Base-by-base conservation (phyloP, 805 yeast species). In the Candida hungchunana region DNA sequence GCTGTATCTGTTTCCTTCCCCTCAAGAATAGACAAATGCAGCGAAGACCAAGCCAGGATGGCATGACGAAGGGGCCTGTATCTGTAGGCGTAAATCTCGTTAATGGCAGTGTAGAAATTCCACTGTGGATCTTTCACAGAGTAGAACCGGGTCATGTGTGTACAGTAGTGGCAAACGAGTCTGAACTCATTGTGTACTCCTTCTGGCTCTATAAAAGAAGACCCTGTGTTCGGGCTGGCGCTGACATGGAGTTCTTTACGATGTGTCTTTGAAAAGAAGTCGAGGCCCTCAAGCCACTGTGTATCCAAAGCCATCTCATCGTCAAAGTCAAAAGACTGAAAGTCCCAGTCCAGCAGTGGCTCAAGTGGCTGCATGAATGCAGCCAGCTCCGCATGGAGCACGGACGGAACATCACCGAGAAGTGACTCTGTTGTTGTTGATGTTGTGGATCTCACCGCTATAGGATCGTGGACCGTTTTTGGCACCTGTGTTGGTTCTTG, bases 61-160 rank as follows among this genome's bases (percentile, higher is more conserved):
- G 36, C 32, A n/a, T 28, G 18, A 12, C 30, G 10, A 16, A 36
- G 13, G 7, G 36, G 40, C 2, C 24, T 8, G 29, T 36, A 36
- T 19, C 39, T 20, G 25, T 27, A 36, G 5, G 40, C 40, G 16
- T 31, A 32, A 29, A 24, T 23, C 23, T 37, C 34, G 18, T 37
- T 37, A n/a, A 37, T 34, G 7, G 33, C 36, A 5, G 36, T 21
- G 27, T 37, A 37, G 26, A 37, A 32, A 29, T 37, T 37, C 40
- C 40, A 37, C 21, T 19, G 30, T 19, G 36, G 34, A 14, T 32
- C 29, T n/a, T 37, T 37, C 19, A 37, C 36, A 6, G 33, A 28
- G 20, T 37, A 37, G 24, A 37, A 37, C 18, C 28, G 15, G n/a
- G 34, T 26, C 33, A 37, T 23, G 14, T 32, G 30, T 6, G 36